These are phyloP conservation scores for Hypoxylon sp. DNA, from an alignment of 2,329 filamentous ascomycete genomes.

Conservation along the genomic window DNA sequence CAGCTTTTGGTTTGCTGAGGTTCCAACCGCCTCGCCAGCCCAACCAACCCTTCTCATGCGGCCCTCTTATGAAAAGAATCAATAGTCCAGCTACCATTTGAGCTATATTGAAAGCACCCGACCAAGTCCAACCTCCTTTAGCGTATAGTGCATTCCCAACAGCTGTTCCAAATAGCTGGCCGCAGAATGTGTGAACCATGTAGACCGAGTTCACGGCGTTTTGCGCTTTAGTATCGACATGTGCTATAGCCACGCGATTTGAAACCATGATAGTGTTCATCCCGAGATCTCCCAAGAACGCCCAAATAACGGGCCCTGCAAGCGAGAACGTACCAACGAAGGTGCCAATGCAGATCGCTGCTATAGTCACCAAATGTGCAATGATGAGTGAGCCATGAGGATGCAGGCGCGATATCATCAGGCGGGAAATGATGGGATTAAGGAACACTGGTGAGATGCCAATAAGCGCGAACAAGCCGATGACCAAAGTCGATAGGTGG, in stretches of 20 bases:
- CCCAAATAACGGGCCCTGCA: slow-evolving; percentile 46
- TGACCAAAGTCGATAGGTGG: slow-evolving; percentile 39
- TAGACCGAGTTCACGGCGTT: slow-evolving; percentile 51
- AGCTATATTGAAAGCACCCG: slow-evolving; percentile 45
- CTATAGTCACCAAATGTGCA: slow-evolving; percentile 33
- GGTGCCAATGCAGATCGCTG: slow-evolving; percentile 41
- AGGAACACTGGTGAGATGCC: slow-evolving; percentile 44
- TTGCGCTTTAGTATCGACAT: slow-evolving; percentile 44
- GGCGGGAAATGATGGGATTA: slow-evolving; percentile 41
- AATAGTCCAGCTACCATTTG: slow-evolving; percentile 42
- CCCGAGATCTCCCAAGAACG: slow-evolving; percentile 47
- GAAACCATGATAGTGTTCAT: slow-evolving; percentile 46
- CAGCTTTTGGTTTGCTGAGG: slow-evolving; percentile 30
- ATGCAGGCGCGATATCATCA: slow-evolving; percentile 40
- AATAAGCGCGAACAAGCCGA: slow-evolving; percentile 44
- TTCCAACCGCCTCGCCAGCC: slow-evolving; percentile 48
- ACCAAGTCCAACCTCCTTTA: slow-evolving; percentile 44
- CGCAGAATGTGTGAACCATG: slow-evolving; percentile 48
- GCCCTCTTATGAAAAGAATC: slow-evolving; percentile 39
- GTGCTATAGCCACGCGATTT: slow-evolving; percentile 45
- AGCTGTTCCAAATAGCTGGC: slow-evolving; percentile 47
- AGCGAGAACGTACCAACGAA: slow-evolving; percentile 48
- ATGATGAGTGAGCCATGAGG: slow-evolving; percentile 41
- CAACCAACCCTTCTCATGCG: slow-evolving; percentile 46
- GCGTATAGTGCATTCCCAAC: slow-evolving; percentile 47